Evolutionary conservation across 345 rosid genomes (phyloP).

Genomic region (Reutealis trisperma): DNA sequence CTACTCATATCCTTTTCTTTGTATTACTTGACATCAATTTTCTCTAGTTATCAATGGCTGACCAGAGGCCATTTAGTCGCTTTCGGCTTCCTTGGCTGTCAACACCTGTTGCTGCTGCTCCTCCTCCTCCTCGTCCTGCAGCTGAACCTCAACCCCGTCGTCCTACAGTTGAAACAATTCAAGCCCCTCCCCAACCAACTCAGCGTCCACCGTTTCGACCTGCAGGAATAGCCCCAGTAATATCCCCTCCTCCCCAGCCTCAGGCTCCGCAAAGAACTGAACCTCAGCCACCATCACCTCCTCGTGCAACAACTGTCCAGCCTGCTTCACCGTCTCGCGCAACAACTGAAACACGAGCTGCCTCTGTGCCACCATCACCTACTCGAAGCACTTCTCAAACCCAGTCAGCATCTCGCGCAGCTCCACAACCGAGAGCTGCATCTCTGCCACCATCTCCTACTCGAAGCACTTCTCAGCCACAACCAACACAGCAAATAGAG

Average conservation of each 20-base stretch:
- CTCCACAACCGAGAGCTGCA: slow-evolving; percentile 12
- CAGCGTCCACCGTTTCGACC: slow-evolving; percentile 54
- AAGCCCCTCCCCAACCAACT: slow-evolving; percentile 40
- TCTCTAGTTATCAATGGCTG: slow-evolving; percentile 37
- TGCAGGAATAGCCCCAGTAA: slow-evolving; percentile 35
- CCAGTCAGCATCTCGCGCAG: slow-evolving; percentile 29
- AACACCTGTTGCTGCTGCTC: slow-evolving; percentile 16
- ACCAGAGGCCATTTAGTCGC: slow-evolving; percentile 45
- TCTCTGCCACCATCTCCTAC: slow-evolving; percentile 30
- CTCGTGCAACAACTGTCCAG: slow-evolving; percentile 10
- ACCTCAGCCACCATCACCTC: slow-evolving; percentile 23
- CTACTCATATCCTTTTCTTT: neutral
- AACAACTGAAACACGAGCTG: slow-evolving; percentile 13
- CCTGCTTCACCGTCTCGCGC: slow-evolving; percentile 32
- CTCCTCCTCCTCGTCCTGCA: slow-evolving; percentile 33
- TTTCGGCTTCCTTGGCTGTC: slow-evolving; percentile 65
- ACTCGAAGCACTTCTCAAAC: too few species aligned
- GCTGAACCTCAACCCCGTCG: slow-evolving; percentile 24
- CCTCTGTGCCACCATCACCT: slow-evolving; percentile 27
- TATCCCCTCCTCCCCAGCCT: slow-evolving; percentile 21
- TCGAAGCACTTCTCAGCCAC: slow-evolving; percentile 15
- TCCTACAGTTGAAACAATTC: slow-evolving; percentile 21
- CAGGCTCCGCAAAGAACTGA: slow-evolving; percentile 23
- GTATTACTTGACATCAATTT: neutral
- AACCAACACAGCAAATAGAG: slow-evolving; percentile 23